Evolutionary conservation across 805 yeast species (phyloP).

Genomic region (Candida chilensis): DNA sequence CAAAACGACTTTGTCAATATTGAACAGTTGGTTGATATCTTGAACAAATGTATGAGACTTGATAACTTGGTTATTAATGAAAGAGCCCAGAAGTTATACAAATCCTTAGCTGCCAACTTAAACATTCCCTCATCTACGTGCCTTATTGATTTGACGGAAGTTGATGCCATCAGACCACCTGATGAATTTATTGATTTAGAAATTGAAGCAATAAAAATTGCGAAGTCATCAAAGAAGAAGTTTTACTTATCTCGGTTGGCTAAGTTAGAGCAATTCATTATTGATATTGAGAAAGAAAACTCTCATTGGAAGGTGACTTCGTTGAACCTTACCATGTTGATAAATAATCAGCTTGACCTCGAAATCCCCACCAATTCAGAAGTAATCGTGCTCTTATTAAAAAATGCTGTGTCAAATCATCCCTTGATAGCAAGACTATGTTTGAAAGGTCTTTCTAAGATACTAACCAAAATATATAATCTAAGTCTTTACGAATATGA

Average conservation of each 20-base stretch:
- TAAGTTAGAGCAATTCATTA: slow-evolving; percentile 28
- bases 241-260: slow-evolving; percentile 27
- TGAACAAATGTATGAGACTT: slow-evolving; percentile 45
- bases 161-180: slow-evolving; percentile 49
- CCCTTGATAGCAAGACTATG: slow-evolving; percentile 58
- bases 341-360: slow-evolving; percentile 41
- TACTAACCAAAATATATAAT: slow-evolving; percentile 34
- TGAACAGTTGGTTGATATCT: slow-evolving; percentile 31
- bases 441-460: slow-evolving; percentile 47
- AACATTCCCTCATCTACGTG: slow-evolving; percentile 43
- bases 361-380: slow-evolving; percentile 35
- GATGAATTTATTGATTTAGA: slow-evolving; percentile 50
- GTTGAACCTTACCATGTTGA: slow-evolving; percentile 39
- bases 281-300: slow-evolving; percentile 14
- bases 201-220: slow-evolving; percentile 48
- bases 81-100: slow-evolving; percentile 43
- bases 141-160: slow-evolving; percentile 30
- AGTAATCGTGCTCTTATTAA: slow-evolving; percentile 32
- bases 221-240: slow-evolving; percentile 50
- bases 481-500: slow-evolving; percentile 41
- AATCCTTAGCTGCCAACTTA: slow-evolving; percentile 25
- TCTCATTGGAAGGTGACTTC: slow-evolving; percentile 51
- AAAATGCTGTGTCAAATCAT: slow-evolving; percentile 49
- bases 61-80: slow-evolving; percentile 48
- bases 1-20: slow-evolving; percentile 49